A percentile compares a stretch with the other conserved stretches of the same genome.
These are phyloP conservation scores for Parastagonospora nodorum DNA, from an alignment of 2,329 filamentous ascomycete genomes.

Conservation along the genomic window DNA sequence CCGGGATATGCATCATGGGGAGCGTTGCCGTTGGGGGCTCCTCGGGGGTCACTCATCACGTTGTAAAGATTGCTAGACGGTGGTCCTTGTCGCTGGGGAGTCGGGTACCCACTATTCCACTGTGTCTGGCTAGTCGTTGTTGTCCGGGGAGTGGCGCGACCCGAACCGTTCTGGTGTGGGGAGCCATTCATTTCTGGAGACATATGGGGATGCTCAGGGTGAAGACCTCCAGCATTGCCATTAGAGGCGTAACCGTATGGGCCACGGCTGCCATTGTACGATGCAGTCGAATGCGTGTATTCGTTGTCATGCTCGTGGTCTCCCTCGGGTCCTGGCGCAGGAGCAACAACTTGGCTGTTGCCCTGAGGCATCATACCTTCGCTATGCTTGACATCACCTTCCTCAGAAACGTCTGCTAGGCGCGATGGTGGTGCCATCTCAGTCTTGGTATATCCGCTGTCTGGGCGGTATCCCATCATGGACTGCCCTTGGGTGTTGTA, in stretches of 20 bases:
- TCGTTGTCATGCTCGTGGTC: slow-evolving; percentile 79
- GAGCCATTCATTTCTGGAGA: slow-evolving; percentile 84
- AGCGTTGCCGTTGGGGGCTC: slow-evolving; percentile 66
- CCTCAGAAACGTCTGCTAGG: slow-evolving; percentile 64
- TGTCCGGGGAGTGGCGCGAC: slow-evolving; percentile 83
- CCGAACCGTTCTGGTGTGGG: slow-evolving; percentile 80
- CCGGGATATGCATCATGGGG: slow-evolving; percentile 73
- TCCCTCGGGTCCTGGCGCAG: slow-evolving; percentile 67
- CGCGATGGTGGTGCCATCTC: slow-evolving; percentile 86
- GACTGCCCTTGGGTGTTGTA: slow-evolving; percentile 66
- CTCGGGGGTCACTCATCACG: slow-evolving; percentile 82
- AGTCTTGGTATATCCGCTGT: slow-evolving; percentile 69
- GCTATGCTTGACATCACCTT: slow-evolving; percentile 67
- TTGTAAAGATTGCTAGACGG: slow-evolving; percentile 85
- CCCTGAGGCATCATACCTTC: slow-evolving; percentile 61
- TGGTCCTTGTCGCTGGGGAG: slow-evolving; percentile 71
- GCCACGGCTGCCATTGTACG: slow-evolving; percentile 72
- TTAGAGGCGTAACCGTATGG: slow-evolving; percentile 78
- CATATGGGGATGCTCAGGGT: slow-evolving; percentile 75
- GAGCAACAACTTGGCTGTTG: slow-evolving; percentile 58
- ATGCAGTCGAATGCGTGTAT: slow-evolving; percentile 79
- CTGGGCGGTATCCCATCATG: slow-evolving; percentile 66
- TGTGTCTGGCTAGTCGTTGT: slow-evolving; percentile 72
- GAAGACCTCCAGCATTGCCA: slow-evolving; percentile 67
- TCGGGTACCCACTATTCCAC: slow-evolving; percentile 75